Evolutionary conservation across 2,329 filamentous ascomycete species (phyloP).

Genomic region (Biscogniauxia sp.): DNA sequence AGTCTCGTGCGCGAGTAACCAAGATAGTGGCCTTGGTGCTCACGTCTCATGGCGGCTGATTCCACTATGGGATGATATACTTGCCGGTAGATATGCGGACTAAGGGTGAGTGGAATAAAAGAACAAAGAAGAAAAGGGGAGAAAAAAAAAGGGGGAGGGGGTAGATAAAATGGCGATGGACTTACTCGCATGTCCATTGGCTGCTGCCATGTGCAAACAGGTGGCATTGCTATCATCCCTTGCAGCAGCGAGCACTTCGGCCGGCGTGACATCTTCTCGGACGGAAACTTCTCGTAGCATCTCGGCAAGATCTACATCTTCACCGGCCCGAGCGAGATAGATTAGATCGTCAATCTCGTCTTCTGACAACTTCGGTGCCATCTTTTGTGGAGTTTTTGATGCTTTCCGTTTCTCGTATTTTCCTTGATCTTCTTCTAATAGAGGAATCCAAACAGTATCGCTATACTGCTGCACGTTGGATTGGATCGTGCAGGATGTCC

Average conservation of each 20-base stretch:
- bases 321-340: conserved; percentile 79
- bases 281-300: conserved; percentile 58
- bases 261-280: conserved; percentile 56
- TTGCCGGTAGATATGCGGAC: neutral
- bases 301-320: conserved; percentile 64
- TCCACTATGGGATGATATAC: neutral
- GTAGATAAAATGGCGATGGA: conserved; percentile 14
- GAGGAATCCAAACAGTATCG: neutral
- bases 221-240: conserved; percentile 76
- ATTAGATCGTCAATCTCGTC: conserved; percentile 90
- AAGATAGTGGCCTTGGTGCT: neutral
- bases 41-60: neutral
- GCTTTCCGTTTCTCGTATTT: neutral
- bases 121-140: neutral
- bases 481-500: neutral
- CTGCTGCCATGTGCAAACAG: conserved; percentile 86
- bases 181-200: conserved; percentile 81
- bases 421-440: neutral
- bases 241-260: conserved; percentile 67
- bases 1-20: neutral
- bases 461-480: neutral
- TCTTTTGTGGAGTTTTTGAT: conserved; percentile 22
- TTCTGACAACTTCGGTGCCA: conserved; percentile 59
- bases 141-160: neutral
- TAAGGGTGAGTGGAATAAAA: neutral